Conservation (phyloP, 306 rosid species). For the Malus sieversii region DNA sequence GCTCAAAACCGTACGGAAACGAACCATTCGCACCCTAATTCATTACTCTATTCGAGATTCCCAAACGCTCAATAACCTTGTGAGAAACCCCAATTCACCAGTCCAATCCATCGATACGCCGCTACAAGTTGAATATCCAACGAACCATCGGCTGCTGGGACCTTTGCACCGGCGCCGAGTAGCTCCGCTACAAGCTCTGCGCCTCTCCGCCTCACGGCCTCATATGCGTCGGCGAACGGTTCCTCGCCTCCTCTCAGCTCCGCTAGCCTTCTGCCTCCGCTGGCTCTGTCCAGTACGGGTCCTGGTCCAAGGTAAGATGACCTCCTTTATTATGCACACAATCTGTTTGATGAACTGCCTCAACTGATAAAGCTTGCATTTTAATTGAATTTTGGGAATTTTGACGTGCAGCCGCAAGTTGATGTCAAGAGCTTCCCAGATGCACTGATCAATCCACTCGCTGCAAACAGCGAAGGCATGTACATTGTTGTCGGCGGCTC, state of each 20-base stretch:
- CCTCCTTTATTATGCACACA: neutral
- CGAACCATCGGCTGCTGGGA: no score
- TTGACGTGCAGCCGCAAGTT: constrained; percentile 55
- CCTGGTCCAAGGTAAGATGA: constrained; percentile 57
- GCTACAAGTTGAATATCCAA: no score
- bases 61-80: no score
- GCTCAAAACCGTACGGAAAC: no score
- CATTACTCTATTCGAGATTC: no score
- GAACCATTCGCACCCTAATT: constrained; percentile 16
- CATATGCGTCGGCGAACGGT: constrained; percentile 46
- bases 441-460: constrained; percentile 55
- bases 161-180: no score
- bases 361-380: neutral
- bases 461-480: constrained; percentile 58
- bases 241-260: constrained; percentile 43
- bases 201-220: constrained; percentile 11
- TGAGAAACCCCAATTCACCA: no score
- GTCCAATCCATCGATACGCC: no score
- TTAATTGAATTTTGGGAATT: neutral
- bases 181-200: no score
- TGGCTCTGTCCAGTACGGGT: constrained; percentile 50
- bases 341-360: constrained; percentile 8
- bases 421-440: constrained; percentile 68
- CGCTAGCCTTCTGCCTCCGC: constrained; percentile 32
- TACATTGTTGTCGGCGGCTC: constrained; percentile 64